Evolutionary conservation across 108 stramenopile genomes (phyloP).

Genomic region (Asterionellopsis glacialis): DNA sequence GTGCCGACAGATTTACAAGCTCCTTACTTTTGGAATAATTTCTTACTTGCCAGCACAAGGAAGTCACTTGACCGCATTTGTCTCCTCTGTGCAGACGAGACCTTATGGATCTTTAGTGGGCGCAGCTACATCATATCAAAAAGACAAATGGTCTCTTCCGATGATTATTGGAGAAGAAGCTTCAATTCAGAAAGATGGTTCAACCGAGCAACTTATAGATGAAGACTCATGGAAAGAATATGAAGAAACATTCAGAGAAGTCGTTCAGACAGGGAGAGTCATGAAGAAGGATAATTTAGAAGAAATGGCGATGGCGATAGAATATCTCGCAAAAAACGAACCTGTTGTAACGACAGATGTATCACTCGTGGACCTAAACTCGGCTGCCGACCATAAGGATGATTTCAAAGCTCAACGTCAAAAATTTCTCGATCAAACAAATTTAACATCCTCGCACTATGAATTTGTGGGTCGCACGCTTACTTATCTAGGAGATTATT

Average conservation of each 20-base stretch:
- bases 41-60: too few relatives aligned
- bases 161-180: constrained; percentile 1
- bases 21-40: too few relatives aligned
- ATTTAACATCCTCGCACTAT: constrained; percentile 29
- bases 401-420: constrained; percentile 6
- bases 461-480: constrained; percentile 25
- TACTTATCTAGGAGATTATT: constrained; percentile 37
- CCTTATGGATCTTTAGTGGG: background rate
- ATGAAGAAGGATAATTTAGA: background rate
- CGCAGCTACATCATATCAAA: background rate
- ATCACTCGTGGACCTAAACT: background rate
- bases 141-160: background rate
- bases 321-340: constrained; percentile 4
- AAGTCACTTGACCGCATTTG: too few relatives aligned
- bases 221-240: constrained; percentile 15
- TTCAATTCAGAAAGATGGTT: background rate
- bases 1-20: too few relatives aligned
- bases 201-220: background rate
- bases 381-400: background rate
- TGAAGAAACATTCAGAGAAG: constrained; percentile 10
- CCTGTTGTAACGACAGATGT: background rate
- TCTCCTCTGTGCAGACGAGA: too few relatives aligned
- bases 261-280: constrained; percentile 8
- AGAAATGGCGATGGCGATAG: background rate
- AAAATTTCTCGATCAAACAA: constrained; percentile 14